Evolutionary conservation across 208 protist species (phyloP), one percentile per base, ranked within the genome.

Genomic region (Trypanosomatidae sp.): DNA sequence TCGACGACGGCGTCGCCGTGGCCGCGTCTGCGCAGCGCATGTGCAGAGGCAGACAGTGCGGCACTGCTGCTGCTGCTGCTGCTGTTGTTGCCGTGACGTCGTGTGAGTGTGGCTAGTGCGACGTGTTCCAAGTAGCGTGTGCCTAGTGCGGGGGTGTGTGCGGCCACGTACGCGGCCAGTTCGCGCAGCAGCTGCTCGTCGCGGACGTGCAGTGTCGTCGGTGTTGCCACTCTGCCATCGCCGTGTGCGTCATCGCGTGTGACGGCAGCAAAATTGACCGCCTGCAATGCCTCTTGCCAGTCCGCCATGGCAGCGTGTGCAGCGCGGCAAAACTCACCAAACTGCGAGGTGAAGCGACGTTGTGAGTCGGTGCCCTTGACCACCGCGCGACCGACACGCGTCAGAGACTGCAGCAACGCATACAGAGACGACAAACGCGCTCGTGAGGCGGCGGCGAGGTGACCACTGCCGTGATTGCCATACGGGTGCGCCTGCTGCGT

Each of bases 341-440:
- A 84, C 42, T 74, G 53, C 19, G 42, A 54, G 52, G 75, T 86
- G 48, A 91, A 91, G 4, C 57, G 44, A 25, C 68, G 61, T 48
- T 91, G 76, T 11, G 71, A 80, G 49, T 77, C 65, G 0, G 76
- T 91, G 42, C 76, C 81, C 26, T 82, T 81, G 13, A 85, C 73
- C 41, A 91, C 70, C 10, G 16, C 44, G 1, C 56, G 21, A 2
- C 71, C 81, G 16, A 37, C 39, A 0, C 32, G 7, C 6, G 56
- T 30, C 6, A 71, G 49, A n/a, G n/a, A n/a, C n/a, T n/a, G n/a
- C n/a, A n/a, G n/a, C n/a, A n/a, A n/a, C n/a, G n/a, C n/a, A n/a
- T n/a, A n/a, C n/a, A n/a, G n/a, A n/a, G n/a, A n/a, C n/a, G n/a
- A n/a, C n/a, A n/a, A n/a, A n/a, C n/a, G n/a, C n/a, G n/a, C n/a